phyloP scores from a whole-genome alignment of 345 rosid species.

The Brassica carinata region DNA sequence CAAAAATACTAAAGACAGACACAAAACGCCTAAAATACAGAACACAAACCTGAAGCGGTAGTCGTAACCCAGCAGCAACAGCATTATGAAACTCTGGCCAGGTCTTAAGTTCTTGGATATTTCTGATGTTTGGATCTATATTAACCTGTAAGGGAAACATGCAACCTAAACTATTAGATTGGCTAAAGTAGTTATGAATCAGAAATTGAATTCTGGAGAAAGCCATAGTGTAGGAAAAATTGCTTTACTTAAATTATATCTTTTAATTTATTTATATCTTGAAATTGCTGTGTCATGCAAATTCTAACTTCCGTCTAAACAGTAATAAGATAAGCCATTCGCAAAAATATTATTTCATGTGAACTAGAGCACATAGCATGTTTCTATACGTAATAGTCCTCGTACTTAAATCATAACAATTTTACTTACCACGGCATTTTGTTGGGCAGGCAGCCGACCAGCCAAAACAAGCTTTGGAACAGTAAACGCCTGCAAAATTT shows the following conservation, averaged over 20 bases:
- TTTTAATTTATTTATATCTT: neutral
- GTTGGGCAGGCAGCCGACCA: conserved; percentile 98
- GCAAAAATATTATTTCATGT: neutral
- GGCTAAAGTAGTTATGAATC: conserved; percentile 12
- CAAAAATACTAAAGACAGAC: neutral
- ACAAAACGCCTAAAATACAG: conserved; percentile 23
- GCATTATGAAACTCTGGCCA: conserved; percentile 99
- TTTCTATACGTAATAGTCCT: conserved; percentile 15
- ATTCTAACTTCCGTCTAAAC: conserved; percentile 6
- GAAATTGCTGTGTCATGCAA: conserved; percentile 2
- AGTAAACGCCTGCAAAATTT: conserved; percentile 70
- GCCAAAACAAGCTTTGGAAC: conserved; percentile 97
- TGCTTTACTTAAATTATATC: conserved; percentile 1
- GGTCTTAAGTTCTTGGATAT: conserved; percentile 87
- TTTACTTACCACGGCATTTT: conserved; percentile 91
- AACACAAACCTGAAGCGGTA: conserved; percentile 82
- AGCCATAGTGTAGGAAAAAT: conserved; percentile 16
- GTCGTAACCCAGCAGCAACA: conserved; percentile 93
- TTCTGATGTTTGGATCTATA: conserved; percentile 85
- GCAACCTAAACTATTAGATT: conserved; percentile 11
- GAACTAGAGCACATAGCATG: conserved; percentile 1
- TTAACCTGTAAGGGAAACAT: conserved; percentile 62
- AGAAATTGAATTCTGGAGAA: conserved; percentile 18
- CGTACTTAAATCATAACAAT: conserved; percentile 18
- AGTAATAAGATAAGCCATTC: conserved; percentile 6